Base-by-base conservation (phyloP, 177 flowering plant species). In the Vitis hybrid region DNA sequence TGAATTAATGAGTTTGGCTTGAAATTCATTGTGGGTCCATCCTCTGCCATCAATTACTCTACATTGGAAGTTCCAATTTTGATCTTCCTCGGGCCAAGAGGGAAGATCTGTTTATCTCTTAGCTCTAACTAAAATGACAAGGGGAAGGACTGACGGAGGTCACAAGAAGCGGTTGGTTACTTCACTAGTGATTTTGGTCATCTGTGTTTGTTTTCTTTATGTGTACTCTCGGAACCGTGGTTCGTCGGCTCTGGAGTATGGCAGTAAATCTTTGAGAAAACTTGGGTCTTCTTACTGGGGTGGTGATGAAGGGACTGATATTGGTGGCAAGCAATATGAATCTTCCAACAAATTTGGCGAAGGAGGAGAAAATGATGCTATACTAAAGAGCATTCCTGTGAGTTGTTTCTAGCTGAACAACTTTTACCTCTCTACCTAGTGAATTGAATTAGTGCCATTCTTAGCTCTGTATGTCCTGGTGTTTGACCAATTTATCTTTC, bases 251-350 rank as follows among this genome's bases (percentile, higher is more conserved):
- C 46, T 82, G 7, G 78, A 77, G 62, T 80, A 77, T 60, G 79
- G 83, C 14, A 76, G 64, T 41, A 80, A 75, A 65, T 80, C 83
- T 11, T 60, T 74, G 21, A 77, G 58, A 61, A 79, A 73, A 58
- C 32, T 82, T 24, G 81, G 85, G 52, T 77, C 82, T 56, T 72
- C 81, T 55, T 82, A 82, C 63, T 68, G 71, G 77, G 79, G 85
- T 51, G 80, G 69, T 49, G 84, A 81, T 56, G 81, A 78, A 15
- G 83, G 71, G n/a, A 30, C 69, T 71, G 77, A 62, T 65, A 24
- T 30, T 41, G 72, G 50, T 17, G 58, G 64, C 51, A 65, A 50
- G 18, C 30, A 54, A 35, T 35, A 67, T 50, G 66, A 58, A 9
- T 51, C 67, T 66, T 63, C 78, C 24, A 41, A 51, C 35, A 71